Conservation (phyloP, 2,329 filamentous ascomycete species). For the Colletotrichum camelliae region DNA sequence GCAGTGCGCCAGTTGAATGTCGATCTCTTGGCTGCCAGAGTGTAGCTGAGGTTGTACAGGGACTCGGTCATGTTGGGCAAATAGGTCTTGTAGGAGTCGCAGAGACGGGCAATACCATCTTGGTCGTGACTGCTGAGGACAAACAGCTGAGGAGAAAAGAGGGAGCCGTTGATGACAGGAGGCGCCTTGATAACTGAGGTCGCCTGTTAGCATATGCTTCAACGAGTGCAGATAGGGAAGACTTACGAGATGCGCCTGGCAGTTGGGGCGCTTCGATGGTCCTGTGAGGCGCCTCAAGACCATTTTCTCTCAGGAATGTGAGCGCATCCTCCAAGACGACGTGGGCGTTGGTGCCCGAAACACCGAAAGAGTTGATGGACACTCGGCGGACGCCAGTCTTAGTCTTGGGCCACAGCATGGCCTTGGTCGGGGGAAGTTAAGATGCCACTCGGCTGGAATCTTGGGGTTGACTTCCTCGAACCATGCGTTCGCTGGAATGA, state of each 20-base stretch:
- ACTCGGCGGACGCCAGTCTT: slow-evolving; percentile 48
- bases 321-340: not conserved
- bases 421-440: slow-evolving; percentile 39
- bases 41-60: not conserved
- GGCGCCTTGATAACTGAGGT: not conserved
- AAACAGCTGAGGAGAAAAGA: not conserved
- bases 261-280: not conserved
- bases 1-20: not conserved
- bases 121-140: not conserved
- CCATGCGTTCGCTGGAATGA: not conserved
- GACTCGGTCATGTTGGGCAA: not conserved
- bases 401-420: slow-evolving; percentile 22
- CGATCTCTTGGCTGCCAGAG: not conserved
- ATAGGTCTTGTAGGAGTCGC: not conserved
- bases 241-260: not conserved
- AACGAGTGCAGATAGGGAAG: fast-evolving
- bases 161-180: not conserved
- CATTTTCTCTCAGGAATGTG: not conserved
- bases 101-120: not conserved
- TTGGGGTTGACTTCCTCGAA: slow-evolving; percentile 31
- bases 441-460: slow-evolving; percentile 29
- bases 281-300: not conserved
- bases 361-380: slow-evolving; percentile 46
- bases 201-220: not conserved
- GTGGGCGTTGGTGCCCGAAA: not conserved